Evolutionary conservation across 2,329 filamentous ascomycete species (phyloP), one percentile per base, ranked within the genome.

Genomic region (Juglanconis oblonga): DNA sequence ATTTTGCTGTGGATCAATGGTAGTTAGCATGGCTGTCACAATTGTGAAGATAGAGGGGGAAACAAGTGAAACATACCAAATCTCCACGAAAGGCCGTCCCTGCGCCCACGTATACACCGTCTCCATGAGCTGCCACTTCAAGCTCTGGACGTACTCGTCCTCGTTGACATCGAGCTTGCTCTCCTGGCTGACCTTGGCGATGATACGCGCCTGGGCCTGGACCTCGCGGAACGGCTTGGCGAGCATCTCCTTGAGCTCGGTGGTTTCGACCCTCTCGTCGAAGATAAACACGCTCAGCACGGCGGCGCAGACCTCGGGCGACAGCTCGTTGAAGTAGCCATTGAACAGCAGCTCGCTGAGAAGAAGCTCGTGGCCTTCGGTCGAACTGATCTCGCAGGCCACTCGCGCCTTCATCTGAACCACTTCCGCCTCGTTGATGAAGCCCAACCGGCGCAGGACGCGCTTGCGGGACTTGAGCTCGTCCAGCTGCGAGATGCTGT

Each of bases 61-160:
- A 9, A 14, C 5, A 14, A 14, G 33, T 40, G 59, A 36, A 59
- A 85, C 91, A 71, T 85, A 97, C 94, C 95, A 98, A 64, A 99
- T 97, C 67, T 97, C 88, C 1, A 90, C 87, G 78, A 99, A 99
- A 0, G 90, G 87, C 67, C 89, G 90, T 53, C 94, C 95, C 66
- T 95, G 89, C 5, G 92, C 89, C 95, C 95, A 99, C 5, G 90
- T 84, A 70, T 88, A 90, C 4, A 99, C 93, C 40, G 97, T 95
- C 71, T 97, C 94, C 94, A 99, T 98, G 54, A 99, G 81, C 78
- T 98, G 89, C 81, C 87, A 93, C 79, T 97, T 97, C 78, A 99
- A 89, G 54, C 87, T 88, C 67, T 90, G 82, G 29, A 95, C 85
- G 70, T 97, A 99, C 70, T 97, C 93, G 55, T 98, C 92, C 74